Conservation (phyloP, 2,329 filamentous ascomycete genomes). For the Trichoderma polysporum region DNA sequence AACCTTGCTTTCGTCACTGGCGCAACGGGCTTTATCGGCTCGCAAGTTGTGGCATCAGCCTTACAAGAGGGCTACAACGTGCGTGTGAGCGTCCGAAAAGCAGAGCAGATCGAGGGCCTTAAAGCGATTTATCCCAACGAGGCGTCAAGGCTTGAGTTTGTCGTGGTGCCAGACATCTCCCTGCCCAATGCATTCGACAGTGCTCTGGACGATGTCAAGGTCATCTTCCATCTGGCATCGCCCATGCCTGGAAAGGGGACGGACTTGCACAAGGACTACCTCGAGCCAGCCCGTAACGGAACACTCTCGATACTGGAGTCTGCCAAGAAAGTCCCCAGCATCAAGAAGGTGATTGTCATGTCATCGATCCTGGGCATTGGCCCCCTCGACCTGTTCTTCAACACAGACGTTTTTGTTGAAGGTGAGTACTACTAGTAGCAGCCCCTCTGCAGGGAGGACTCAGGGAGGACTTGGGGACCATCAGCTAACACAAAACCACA, state of each 20-base stretch:
- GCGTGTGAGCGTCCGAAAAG: conserved; percentile 23
- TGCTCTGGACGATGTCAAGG: conserved; percentile 36
- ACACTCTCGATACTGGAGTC: conserved; percentile 22
- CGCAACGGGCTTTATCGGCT: conserved; percentile 26
- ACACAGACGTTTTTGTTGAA: background rate
- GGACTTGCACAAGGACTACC: conserved; percentile 23
- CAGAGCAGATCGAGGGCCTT: conserved; percentile 18
- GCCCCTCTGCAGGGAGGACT: too few relatives aligned
- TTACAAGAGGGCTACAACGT: conserved; percentile 21
- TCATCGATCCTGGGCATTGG: conserved; percentile 23
- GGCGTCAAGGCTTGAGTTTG: conserved; percentile 22
- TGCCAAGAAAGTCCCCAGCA: conserved; percentile 1
- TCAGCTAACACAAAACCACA: background rate
- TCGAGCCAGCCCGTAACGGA: conserved; percentile 21
- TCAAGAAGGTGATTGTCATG: conserved; percentile 22
- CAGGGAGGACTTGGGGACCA: background rate
- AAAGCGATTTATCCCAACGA: conserved; percentile 6
- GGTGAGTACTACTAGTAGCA: background rate
- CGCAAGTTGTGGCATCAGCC: conserved; percentile 15
- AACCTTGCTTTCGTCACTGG: conserved; percentile 23
- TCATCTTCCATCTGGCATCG: conserved; percentile 34
- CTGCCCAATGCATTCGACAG: conserved; percentile 34
- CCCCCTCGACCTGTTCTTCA: conserved; percentile 4
- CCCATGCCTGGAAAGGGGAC: conserved; percentile 23
- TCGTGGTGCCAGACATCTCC: conserved; percentile 31